These are phyloP conservation scores for Epichloe baconii DNA, from an alignment of 2,329 filamentous ascomycete genomes.

Conservation along the genomic window DNA sequence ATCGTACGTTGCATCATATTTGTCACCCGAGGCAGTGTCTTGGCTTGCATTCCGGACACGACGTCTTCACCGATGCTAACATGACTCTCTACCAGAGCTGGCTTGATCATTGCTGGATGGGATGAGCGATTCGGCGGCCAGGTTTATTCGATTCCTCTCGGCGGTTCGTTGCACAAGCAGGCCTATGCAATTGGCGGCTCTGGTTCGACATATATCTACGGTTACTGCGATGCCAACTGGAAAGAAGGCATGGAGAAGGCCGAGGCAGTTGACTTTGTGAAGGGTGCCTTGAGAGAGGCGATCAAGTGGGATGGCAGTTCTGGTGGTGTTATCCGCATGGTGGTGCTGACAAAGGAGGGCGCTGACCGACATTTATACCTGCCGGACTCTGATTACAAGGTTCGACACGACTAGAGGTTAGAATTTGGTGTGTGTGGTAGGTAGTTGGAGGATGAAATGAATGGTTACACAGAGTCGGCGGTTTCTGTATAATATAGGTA, in stretches of 20 bases:
- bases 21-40: neutral
- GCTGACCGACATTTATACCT: conserved; percentile 91
- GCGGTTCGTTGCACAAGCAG: conserved; percentile 95
- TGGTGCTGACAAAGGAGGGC: conserved; percentile 81
- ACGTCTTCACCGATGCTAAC: neutral
- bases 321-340: conserved; percentile 94
- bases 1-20: conserved; percentile 43
- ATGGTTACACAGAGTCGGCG: neutral
- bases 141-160: conserved; percentile 93
- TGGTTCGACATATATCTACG: conserved; percentile 98
- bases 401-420: conserved; percentile 45
- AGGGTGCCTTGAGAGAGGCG: conserved; percentile 77
- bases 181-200: conserved; percentile 91
- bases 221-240: conserved; percentile 96
- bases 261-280: conserved; percentile 86
- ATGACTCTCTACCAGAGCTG: conserved; percentile 48
- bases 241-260: conserved; percentile 85
- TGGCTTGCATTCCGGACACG: neutral
- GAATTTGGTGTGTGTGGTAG: conserved; percentile 9
- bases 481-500: conserved; percentile 2
- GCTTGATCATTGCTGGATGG: conserved; percentile 97
- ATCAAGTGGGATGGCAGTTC: conserved; percentile 99
- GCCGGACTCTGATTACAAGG: conserved; percentile 79
- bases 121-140: conserved; percentile 90
- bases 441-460: conserved; percentile 1